Conservation (phyloP, 2,329 filamentous ascomycete species). For the Celoporthe dispersa region DNA sequence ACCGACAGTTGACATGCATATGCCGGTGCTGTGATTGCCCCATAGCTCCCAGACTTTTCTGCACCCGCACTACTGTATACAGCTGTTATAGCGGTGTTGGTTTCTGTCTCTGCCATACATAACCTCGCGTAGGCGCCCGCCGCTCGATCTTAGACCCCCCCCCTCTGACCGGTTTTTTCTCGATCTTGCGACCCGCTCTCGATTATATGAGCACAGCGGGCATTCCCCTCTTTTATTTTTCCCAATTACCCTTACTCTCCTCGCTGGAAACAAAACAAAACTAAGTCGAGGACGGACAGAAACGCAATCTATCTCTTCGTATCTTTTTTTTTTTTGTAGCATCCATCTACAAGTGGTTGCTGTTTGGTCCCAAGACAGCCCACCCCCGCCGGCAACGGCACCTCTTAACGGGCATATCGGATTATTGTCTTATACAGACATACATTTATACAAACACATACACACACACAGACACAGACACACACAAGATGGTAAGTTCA, state of each 20-base stretch:
- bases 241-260: constrained; percentile 34
- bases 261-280: constrained; percentile 23
- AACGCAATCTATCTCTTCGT: not conserved
- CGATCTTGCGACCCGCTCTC: constrained; percentile 47
- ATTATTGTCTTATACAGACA: not conserved
- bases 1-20: constrained; percentile 30
- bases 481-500: constrained; percentile 41
- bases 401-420: constrained; percentile 15
- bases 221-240: constrained; percentile 36
- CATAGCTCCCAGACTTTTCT: constrained; percentile 16
- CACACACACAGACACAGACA: constrained; percentile 7
- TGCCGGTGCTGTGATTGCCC: constrained; percentile 27
- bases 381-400: constrained; percentile 46
- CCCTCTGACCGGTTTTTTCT: constrained; percentile 40
- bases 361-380: constrained; percentile 34
- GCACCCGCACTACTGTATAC: not conserved
- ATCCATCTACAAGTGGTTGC: constrained; percentile 12
- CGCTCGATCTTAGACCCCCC: constrained; percentile 36
- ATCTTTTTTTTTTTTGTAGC: not conserved
- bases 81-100: constrained; percentile 13
- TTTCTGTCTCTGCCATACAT: constrained; percentile 46
- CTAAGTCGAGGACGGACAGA: constrained; percentile 29
- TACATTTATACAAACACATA: not conserved
- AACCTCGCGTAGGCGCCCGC: constrained; percentile 53
- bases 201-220: constrained; percentile 41